These are phyloP conservation scores for Diaporthe sp. DNA, from an alignment of 2,329 filamentous ascomycete species.

Conservation along the genomic window DNA sequence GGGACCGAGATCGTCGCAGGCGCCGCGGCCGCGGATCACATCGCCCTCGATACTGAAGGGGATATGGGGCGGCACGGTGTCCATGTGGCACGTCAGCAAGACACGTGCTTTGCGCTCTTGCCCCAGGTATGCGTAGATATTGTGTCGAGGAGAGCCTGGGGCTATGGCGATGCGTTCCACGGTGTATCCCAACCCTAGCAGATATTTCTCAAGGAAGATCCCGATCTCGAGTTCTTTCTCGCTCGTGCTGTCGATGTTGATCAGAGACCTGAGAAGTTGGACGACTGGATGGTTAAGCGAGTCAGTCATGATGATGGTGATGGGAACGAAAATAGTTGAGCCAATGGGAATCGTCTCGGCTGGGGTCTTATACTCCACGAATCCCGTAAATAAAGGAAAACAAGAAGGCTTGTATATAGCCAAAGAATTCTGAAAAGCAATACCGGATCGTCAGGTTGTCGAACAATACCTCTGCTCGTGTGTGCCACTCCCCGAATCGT, in stretches of 20 bases:
- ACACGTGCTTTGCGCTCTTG: conserved; percentile 48
- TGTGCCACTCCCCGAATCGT: neutral
- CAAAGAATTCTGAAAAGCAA: neutral
- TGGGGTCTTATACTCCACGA: neutral
- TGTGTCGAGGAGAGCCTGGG: conserved; percentile 50
- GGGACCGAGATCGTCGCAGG: conserved; percentile 53
- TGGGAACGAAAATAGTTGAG: neutral
- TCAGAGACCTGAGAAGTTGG: conserved; percentile 23
- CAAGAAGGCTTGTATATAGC: neutral
- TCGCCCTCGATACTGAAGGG: conserved; percentile 59
- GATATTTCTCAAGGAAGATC: conserved; percentile 29
- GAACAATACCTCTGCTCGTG: neutral
- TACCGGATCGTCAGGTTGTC: neutral
- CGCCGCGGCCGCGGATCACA: conserved; percentile 62
- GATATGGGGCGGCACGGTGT: conserved; percentile 65
- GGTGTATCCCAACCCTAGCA: conserved; percentile 24
- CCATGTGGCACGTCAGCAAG: conserved; percentile 54
- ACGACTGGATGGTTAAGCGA: conserved; percentile 18
- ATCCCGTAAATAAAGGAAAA: neutral
- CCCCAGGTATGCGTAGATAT: conserved; percentile 57
- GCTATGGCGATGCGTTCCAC: conserved; percentile 32
- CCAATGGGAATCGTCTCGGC: neutral
- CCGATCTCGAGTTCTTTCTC: conserved; percentile 36
- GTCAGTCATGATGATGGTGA: neutral
- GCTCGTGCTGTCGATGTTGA: conserved; percentile 34